Conservation (phyloP, 768 basidiomycete genomes). For the Naganishia vaughanmartiniae region DNA sequence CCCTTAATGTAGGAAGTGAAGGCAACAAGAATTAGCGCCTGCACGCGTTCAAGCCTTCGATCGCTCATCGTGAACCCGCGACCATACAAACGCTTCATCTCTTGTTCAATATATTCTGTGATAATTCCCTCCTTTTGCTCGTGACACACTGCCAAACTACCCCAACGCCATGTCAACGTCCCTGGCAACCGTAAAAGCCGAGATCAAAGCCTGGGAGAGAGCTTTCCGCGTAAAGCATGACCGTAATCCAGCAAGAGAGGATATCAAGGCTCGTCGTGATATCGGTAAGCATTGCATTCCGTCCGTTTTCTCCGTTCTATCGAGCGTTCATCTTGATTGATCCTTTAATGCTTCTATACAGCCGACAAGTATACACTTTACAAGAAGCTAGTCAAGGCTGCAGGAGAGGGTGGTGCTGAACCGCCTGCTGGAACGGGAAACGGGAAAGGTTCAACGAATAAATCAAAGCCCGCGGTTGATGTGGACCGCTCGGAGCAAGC, state of each 20-base stretch:
- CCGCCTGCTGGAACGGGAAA: neutral
- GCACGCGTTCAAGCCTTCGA: too few relatives aligned
- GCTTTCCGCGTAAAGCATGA: constrained; percentile 46
- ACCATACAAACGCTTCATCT: too few relatives aligned
- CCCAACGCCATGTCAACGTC: constrained; percentile 19
- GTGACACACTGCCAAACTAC: too few relatives aligned
- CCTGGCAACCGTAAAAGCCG: constrained; percentile 45
- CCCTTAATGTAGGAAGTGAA: too few relatives aligned
- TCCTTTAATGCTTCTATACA: neutral
- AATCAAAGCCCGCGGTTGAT: neutral
- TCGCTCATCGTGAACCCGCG: too few relatives aligned
- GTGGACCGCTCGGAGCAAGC: neutral
- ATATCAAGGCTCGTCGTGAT: constrained; percentile 51
- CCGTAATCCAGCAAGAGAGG: constrained; percentile 50
- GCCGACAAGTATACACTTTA: constrained; percentile 31
- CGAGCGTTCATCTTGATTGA: too few relatives aligned
- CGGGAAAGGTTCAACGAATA: neutral
- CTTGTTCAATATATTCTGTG: too few relatives aligned
- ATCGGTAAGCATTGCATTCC: constrained; percentile 46
- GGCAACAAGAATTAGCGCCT: too few relatives aligned
- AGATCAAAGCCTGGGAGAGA: constrained; percentile 54
- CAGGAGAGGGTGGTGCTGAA: neutral
- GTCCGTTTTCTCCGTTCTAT: too few relatives aligned
- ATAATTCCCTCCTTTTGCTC: too few relatives aligned
- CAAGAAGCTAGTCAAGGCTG: constrained; percentile 24